Conservation (phyloP, 129 eudicot species). For the Oenanthe sinensis region DNA sequence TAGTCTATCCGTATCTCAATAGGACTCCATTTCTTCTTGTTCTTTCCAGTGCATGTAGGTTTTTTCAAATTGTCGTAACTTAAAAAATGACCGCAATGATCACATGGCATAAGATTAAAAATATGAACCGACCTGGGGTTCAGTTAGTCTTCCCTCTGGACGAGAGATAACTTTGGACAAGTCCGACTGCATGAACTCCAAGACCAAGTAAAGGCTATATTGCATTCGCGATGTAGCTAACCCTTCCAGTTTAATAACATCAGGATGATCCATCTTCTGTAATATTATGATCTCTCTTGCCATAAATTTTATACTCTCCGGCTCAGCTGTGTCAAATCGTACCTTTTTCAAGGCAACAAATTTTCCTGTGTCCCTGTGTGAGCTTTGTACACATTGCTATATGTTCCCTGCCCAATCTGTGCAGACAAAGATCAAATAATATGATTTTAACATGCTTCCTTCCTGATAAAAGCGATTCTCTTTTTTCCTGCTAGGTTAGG, state of each 20-base stretch:
- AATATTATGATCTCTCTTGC: conserved; percentile 72
- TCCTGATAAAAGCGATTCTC: not conserved
- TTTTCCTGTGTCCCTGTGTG: conserved; percentile 60
- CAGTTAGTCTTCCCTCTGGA: conserved; percentile 59
- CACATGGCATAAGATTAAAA: not conserved
- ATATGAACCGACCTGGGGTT: conserved; percentile 48
- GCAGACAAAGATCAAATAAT: not conserved
- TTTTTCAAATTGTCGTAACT: not conserved
- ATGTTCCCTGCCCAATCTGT: conserved; percentile 79
- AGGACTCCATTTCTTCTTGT: not conserved
- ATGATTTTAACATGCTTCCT: not conserved
- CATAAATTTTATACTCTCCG: conserved; percentile 77
- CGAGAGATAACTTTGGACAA: conserved; percentile 54
- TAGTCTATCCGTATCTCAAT: conserved; percentile 30
- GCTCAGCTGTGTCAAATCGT: conserved; percentile 78
- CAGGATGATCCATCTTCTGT: conserved; percentile 69
- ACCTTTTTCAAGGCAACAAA: conserved; percentile 78
- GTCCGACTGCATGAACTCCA: conserved; percentile 70
- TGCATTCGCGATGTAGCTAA: conserved; percentile 88
- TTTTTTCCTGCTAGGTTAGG: not conserved
- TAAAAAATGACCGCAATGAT: not conserved
- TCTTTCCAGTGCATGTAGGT: not conserved
- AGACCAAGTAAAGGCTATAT: conserved; percentile 74
- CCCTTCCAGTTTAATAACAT: conserved; percentile 81
- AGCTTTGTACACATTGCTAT: conserved; percentile 85